Percentiles rank a stretch among this genome's conserved stretches.
Evolutionary conservation across 805 yeast genomes (phyloP).

Genomic region (Candida broadrunensis): DNA sequence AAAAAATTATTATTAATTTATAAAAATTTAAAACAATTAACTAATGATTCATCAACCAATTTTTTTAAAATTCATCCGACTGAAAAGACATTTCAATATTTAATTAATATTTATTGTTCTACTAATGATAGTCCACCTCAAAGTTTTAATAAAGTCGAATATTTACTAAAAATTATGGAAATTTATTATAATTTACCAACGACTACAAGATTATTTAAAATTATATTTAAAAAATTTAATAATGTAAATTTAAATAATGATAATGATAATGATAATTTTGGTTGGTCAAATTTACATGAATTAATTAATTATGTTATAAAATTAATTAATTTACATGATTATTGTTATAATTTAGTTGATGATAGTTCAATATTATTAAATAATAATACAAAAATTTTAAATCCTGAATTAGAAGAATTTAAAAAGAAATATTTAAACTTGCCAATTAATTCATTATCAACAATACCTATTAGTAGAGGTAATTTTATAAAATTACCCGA

Average conservation of each 20-base stretch:
- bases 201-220: slow-evolving; percentile 26
- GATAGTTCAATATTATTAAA: slow-evolving; percentile 3
- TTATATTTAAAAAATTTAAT: slow-evolving; percentile 15
- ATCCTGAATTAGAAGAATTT: slow-evolving; percentile 9
- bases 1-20: slow-evolving; percentile 10
- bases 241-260: background rate
- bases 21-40: slow-evolving; percentile 12
- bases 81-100: slow-evolving; percentile 20
- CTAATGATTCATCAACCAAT: slow-evolving; percentile 5
- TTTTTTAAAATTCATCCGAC: slow-evolving; percentile 17
- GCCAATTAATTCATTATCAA: background rate
- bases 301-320: slow-evolving; percentile 10
- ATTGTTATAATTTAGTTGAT: slow-evolving; percentile 4
- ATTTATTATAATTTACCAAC: slow-evolving; percentile 23
- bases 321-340: slow-evolving; percentile 14
- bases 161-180: slow-evolving; percentile 16
- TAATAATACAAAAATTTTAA: slow-evolving; percentile 4
- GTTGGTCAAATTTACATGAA: slow-evolving; percentile 1
- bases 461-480: slow-evolving; percentile 10
- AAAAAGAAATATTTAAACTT: slow-evolving; percentile 10
- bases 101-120: slow-evolving; percentile 15
- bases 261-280: background rate
- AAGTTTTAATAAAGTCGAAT: slow-evolving; percentile 9
- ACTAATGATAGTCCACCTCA: slow-evolving; percentile 8
- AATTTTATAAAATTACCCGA: slow-evolving; percentile 20